Evolutionary conservation across 1,139 yeast genomes (phyloP), one percentile per base, ranked within the genome.

Genomic region (Geotrichum cucujoidarum): DNA sequence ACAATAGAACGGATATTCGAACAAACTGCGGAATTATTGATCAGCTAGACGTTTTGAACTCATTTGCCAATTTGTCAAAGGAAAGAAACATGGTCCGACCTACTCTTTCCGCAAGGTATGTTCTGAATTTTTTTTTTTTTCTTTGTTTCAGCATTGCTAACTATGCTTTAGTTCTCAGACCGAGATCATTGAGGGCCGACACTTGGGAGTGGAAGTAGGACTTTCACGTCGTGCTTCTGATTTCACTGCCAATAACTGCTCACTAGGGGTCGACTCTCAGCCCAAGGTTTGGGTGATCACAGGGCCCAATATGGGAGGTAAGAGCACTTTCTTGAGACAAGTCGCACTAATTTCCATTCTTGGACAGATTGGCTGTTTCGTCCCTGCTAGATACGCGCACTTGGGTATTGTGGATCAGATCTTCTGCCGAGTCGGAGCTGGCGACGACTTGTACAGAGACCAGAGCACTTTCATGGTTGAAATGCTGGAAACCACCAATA

Each of bases 241-340:
- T 7, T 92, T 89, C 60, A 77, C 76, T 0, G 71, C 83, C 0
- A 92, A 92, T 62, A 80, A 82, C 59, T 78, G 86, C 56, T 56
- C 66, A 1, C 60, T 80, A 8, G 55, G 67, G 0, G 54, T 61
- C 3, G 60, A 66, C 1, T 66, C 70, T 0, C 39, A 46, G 1
- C 31, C 47, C 30, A 60, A 65, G 10, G 57, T 74, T 13, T 86
- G 95, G 90, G 74, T 92, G 7, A 80, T 92, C 4, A 82, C 96
- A 0, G 98, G 98, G 1, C 97, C 97, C 1, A 92, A 92, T 61
- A 92, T 92, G 97, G 97, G 97, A 2, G 98, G 98, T 0, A 92
- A 92, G 60, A 85, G 95, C 39, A 90, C 97, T 0, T 92, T 79
- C 59, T 68, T 92, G 44, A 75, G 97, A 42, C 97, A 90, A 57